Evolutionary conservation across 169 alveolate genomes (phyloP).

Genomic region (Plasmodium coatneyi): DNA sequence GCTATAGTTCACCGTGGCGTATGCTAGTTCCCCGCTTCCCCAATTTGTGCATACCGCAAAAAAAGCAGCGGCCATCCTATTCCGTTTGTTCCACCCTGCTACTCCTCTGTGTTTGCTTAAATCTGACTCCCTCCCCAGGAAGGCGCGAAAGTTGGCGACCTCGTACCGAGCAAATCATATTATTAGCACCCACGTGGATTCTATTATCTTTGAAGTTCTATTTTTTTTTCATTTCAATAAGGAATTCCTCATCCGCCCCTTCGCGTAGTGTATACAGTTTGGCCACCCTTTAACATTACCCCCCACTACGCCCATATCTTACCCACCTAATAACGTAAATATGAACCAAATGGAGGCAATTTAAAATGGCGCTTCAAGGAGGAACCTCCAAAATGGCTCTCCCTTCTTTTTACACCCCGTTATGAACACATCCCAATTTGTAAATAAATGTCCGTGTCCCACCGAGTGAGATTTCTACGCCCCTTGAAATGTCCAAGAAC

Average conservation of each 20-base stretch:
- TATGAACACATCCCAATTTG: background rate
- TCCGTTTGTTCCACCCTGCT: background rate
- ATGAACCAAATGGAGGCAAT: background rate
- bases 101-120: background rate
- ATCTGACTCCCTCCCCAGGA: background rate
- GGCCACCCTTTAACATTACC: background rate
- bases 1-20: background rate
- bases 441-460: background rate
- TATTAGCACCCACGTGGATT: background rate
- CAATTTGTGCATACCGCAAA: background rate
- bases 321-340: background rate
- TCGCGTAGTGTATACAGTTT: background rate
- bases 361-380: background rate
- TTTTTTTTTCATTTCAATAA: background rate
- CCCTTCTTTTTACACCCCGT: background rate
- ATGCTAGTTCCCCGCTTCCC: background rate
- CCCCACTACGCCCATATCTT: background rate
- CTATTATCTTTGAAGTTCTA: background rate
- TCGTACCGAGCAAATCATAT: background rate
- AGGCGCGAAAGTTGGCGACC: background rate
- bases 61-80: background rate
- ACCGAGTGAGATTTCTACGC: background rate
- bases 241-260: background rate
- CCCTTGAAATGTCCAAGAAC: background rate
- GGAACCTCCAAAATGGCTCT: background rate